Percentiles rank a stretch among this genome's conserved stretches.
phyloP scores from a whole-genome alignment of 192 early-diverging fungal species.

The Oehlia diaphana region DNA sequence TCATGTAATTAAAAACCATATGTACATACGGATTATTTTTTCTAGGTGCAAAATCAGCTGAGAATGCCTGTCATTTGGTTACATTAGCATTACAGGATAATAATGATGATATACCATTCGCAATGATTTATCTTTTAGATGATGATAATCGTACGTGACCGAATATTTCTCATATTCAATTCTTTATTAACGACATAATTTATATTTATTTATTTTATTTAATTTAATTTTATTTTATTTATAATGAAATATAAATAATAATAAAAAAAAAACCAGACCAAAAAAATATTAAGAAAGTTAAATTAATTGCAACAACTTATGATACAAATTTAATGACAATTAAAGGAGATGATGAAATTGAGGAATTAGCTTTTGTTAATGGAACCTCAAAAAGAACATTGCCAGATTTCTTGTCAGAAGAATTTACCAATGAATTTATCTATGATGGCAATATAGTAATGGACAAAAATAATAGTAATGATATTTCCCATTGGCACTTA shows the following conservation, averaged over 20 bases:
- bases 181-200: no score
- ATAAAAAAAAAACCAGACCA: neutral
- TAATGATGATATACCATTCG: slow-evolving; percentile 10
- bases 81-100: neutral
- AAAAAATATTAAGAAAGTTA: neutral
- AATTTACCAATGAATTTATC: neutral
- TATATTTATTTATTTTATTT: no score
- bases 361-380: slow-evolving; percentile 1
- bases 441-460: neutral
- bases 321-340: neutral
- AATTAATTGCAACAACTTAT: slow-evolving; percentile 17
- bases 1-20: neutral
- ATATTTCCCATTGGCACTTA: neutral
- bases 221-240: no score
- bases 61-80: slow-evolving; percentile 15
- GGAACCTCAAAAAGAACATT: slow-evolving; percentile 20
- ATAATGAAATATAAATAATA: no score
- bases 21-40: neutral
- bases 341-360: slow-evolving; percentile 1
- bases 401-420: slow-evolving; percentile 6
- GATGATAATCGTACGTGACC: neutral
- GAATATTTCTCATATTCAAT: no score
- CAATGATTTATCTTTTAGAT: slow-evolving; percentile 8
- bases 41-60: slow-evolving; percentile 22
- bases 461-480: neutral